Conservation (phyloP, 148 eudicot species). For the Talinum fruticosum region DNA sequence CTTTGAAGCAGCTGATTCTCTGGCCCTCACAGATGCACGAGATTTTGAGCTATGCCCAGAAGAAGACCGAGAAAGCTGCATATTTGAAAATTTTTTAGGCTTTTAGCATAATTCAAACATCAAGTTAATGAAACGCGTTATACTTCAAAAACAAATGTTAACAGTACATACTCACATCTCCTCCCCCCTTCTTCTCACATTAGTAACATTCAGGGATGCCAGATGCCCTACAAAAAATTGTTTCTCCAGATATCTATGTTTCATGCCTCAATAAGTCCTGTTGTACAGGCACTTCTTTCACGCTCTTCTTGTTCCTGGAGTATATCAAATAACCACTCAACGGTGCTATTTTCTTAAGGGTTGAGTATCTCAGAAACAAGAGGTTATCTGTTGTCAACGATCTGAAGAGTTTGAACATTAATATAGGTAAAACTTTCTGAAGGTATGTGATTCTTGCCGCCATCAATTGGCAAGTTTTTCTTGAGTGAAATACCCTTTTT, state of each 20-base stretch:
- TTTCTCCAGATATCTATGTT: neutral
- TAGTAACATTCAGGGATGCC: neutral
- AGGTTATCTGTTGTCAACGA: neutral
- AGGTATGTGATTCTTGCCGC: neutral
- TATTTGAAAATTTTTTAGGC: slow-evolving; percentile 8
- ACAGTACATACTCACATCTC: neutral
- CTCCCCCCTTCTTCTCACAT: neutral
- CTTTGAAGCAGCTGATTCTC: slow-evolving; percentile 38
- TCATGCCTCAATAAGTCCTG: neutral
- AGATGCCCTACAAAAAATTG: neutral
- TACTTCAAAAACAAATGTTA: neutral
- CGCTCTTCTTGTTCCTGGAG: neutral
- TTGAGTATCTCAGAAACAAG: too few relatives aligned
- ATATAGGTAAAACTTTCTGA: neutral
- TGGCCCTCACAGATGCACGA: slow-evolving; percentile 54
- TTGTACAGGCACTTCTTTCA: neutral
- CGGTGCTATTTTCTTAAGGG: too few relatives aligned
- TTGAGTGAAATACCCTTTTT: too few relatives aligned
- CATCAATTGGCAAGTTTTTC: too few relatives aligned
- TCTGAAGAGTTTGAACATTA: neutral
- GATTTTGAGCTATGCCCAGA: slow-evolving; percentile 60
- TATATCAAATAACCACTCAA: neutral
- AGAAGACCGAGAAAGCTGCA: slow-evolving; percentile 41
- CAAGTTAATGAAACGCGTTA: neutral
- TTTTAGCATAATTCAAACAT: slow-evolving; percentile 12